phyloP scores from a whole-genome alignment of 2,329 filamentous ascomycete genomes.

The Neodidymelliopsis sp. region DNA sequence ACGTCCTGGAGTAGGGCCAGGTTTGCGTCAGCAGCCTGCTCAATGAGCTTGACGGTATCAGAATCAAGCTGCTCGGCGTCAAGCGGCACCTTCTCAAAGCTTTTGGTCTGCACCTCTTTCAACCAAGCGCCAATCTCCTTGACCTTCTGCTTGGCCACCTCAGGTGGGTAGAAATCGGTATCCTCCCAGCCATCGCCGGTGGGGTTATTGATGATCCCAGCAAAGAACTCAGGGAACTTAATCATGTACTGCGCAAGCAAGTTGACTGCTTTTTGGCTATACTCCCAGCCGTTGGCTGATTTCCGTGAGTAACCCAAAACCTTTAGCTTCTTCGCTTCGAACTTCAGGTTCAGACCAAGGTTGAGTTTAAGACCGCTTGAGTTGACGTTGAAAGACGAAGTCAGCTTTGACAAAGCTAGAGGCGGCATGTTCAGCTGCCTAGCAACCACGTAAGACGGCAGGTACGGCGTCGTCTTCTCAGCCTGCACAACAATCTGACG shows the following conservation, averaged over 20 bases:
- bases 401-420: constrained; percentile 92
- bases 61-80: constrained; percentile 97
- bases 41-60: constrained; percentile 81
- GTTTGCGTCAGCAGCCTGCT: constrained; percentile 72
- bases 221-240: constrained; percentile 94
- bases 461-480: constrained; percentile 76
- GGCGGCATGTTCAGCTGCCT: constrained; percentile 82
- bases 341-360: constrained; percentile 93
- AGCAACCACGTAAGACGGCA: constrained; percentile 87
- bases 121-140: constrained; percentile 96
- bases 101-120: constrained; percentile 88
- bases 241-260: constrained; percentile 90
- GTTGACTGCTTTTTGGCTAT: constrained; percentile 82
- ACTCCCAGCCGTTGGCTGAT: constrained; percentile 89
- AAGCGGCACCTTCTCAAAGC: constrained; percentile 92
- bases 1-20: constrained; percentile 40
- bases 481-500: constrained; percentile 74
- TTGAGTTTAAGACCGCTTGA: constrained; percentile 86
- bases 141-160: constrained; percentile 77
- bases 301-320: constrained; percentile 95
- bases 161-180: constrained; percentile 82
- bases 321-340: constrained; percentile 93
- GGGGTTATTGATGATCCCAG: constrained; percentile 83
- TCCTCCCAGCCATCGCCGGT: constrained; percentile 84
- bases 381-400: constrained; percentile 87